These are phyloP conservation scores for Venturia nashicola DNA, from an alignment of 2,329 filamentous ascomycete genomes.

Conservation along the genomic window DNA sequence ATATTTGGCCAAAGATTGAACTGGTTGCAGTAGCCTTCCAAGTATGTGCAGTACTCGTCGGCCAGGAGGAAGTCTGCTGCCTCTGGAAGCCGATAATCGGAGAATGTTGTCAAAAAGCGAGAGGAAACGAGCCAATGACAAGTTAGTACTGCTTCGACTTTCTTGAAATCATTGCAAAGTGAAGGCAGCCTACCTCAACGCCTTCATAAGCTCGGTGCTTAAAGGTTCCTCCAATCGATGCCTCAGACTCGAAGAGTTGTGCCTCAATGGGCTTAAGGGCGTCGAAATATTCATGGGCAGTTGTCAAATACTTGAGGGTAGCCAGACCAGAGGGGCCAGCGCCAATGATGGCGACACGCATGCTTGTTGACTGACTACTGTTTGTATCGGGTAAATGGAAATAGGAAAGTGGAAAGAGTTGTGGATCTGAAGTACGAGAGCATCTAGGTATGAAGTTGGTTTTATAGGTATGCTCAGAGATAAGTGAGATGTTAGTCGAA, in stretches of 20 bases:
- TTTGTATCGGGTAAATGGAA: background rate
- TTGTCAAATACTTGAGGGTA: slow-evolving; percentile 29
- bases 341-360: slow-evolving; percentile 30
- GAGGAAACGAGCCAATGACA: slow-evolving; percentile 5
- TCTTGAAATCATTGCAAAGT: background rate
- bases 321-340: slow-evolving; percentile 32
- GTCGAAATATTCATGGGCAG: slow-evolving; percentile 26
- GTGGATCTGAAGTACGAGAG: background rate
- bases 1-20: slow-evolving; percentile 30
- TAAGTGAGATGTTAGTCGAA: background rate
- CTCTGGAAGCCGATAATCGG: slow-evolving; percentile 7
- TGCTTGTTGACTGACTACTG: background rate
- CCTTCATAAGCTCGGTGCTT: slow-evolving; percentile 5
- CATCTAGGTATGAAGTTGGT: background rate
- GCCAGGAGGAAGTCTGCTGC: slow-evolving; percentile 30
- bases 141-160: background rate
- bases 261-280: slow-evolving; percentile 15
- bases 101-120: slow-evolving; percentile 8
- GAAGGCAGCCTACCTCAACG: background rate
- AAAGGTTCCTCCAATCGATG: slow-evolving; percentile 6
- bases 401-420: background rate
- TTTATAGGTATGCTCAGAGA: background rate
- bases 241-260: slow-evolving; percentile 7
- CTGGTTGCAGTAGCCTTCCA: slow-evolving; percentile 27
- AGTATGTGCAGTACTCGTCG: slow-evolving; percentile 30